Evolutionary conservation across 2,329 filamentous ascomycete species (phyloP), one percentile per base, ranked within the genome.

Genomic region (Fusarium subglutinans): DNA sequence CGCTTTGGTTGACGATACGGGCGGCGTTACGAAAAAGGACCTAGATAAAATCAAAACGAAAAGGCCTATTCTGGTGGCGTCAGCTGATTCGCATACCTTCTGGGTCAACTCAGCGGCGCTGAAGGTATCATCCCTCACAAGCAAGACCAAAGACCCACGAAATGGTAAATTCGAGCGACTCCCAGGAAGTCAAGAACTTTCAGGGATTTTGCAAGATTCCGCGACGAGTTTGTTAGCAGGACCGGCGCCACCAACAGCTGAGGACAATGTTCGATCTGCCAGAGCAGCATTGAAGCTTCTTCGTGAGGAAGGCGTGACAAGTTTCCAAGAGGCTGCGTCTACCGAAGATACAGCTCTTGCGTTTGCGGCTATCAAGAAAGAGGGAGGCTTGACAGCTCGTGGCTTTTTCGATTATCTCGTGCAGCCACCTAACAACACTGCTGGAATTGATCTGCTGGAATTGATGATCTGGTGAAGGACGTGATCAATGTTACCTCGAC

Each of bases 41-140:
- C 1, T 60, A 8, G 44, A 60, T 1, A 60, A 30, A 17, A 44
- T 60, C 2, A 60, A 53, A 2, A 60, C 57, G 2, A 51, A 51
- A 15, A 30, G 57, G 1, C 57, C 57, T 33, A 51, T 60, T 4
- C 7, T 60, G 0, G 57, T 60, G 1, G 9, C 44, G 0, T 40
- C 57, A 5, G 57, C 57, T 8, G 57, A 60, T 9, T 38, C 24
- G 1, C 57, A 60, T 24, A 60, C 57, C 5, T 60, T 60, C 26
- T 60, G 57, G 57, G 57, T 60, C 22, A 60, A 60, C 44, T 60
- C 44, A 1, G 35, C 45, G 17, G 57, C 57, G 0, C 4, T 60
- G 6, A 33, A 41, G 26, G 44, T 33, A 18, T 60, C 57, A 3
- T 60, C 57, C 0, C 26, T 53, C 6, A 41, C 57, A 24, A 33